Evolutionary conservation across 2,329 filamentous ascomycete species (phyloP).

Genomic region (Pseudopyricularia cyperi): DNA sequence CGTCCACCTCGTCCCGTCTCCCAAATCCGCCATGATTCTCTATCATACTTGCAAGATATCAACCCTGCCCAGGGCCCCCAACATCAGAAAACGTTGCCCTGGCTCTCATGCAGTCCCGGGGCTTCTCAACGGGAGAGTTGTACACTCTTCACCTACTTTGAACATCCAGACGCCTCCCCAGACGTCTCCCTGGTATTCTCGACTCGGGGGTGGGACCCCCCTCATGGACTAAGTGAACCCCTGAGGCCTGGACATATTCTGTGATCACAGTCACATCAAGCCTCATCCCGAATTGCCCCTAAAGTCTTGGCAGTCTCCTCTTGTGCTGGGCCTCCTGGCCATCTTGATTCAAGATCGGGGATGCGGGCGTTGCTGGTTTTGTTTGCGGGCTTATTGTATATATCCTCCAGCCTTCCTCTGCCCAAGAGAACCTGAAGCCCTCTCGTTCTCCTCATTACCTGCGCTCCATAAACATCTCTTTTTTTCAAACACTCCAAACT

Average conservation of each 20-base stretch:
- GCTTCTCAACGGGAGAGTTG: background rate
- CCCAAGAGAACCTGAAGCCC: background rate
- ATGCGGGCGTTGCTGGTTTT: too few relatives aligned
- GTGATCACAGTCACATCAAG: background rate
- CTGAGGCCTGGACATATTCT: background rate
- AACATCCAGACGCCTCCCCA: background rate
- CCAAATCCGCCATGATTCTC: too few relatives aligned
- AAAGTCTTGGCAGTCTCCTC: slow-evolving; percentile 3
- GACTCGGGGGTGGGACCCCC: background rate
- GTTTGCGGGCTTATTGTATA: slow-evolving; percentile 1
- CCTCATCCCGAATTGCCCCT: background rate
- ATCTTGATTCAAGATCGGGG: background rate
- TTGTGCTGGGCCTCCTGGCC: background rate
- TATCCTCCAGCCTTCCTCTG: background rate
- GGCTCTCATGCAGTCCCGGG: too few relatives aligned
- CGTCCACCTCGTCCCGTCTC: too few relatives aligned
- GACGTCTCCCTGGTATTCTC: background rate
- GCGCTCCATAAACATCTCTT: background rate
- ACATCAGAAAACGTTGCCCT: too few relatives aligned
- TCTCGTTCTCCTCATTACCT: background rate
- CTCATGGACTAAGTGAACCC: too few relatives aligned
- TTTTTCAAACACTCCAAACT: background rate
- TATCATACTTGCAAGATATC: too few relatives aligned
- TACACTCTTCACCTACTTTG: background rate
- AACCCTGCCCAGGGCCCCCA: too few relatives aligned